These are phyloP conservation scores for Sonneratia alba DNA, from an alignment of 345 rosid genomes.

Conservation along the genomic window DNA sequence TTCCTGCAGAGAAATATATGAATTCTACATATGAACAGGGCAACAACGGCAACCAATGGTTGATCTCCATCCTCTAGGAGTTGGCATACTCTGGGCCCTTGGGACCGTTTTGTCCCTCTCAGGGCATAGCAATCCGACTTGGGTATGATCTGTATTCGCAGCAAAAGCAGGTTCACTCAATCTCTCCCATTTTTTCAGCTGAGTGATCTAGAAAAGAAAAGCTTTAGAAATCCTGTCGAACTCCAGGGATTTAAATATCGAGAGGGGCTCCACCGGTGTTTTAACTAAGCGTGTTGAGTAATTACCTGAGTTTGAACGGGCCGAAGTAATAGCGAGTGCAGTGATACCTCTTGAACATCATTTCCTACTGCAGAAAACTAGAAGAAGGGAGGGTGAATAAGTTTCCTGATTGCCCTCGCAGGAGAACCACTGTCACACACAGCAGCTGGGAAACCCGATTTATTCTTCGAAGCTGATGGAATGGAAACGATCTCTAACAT, in stretches of 20 bases:
- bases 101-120: not conserved
- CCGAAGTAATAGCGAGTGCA: not conserved
- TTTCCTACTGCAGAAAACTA: not conserved
- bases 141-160: not conserved
- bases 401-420: too few relatives aligned
- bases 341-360: not conserved
- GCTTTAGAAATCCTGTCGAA: not conserved
- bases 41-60: not conserved
- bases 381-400: not conserved
- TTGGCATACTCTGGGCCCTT: not conserved
- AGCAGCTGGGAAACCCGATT: too few relatives aligned
- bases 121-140: not conserved
- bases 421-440: not conserved
- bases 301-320: not conserved
- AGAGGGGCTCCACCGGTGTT: not conserved
- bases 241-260: not conserved
- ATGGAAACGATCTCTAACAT: not conserved
- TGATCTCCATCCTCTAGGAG: not conserved
- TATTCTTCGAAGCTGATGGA: not conserved
- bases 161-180: conserved; percentile 1
- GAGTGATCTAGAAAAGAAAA: not conserved
- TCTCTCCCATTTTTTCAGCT: not conserved
- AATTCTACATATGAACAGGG: not conserved
- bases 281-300: not conserved
- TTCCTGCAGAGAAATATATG: not conserved